Evolutionary conservation across 1,284 basidiomycete species (phyloP).

Genomic region (Trametes polyzona): DNA sequence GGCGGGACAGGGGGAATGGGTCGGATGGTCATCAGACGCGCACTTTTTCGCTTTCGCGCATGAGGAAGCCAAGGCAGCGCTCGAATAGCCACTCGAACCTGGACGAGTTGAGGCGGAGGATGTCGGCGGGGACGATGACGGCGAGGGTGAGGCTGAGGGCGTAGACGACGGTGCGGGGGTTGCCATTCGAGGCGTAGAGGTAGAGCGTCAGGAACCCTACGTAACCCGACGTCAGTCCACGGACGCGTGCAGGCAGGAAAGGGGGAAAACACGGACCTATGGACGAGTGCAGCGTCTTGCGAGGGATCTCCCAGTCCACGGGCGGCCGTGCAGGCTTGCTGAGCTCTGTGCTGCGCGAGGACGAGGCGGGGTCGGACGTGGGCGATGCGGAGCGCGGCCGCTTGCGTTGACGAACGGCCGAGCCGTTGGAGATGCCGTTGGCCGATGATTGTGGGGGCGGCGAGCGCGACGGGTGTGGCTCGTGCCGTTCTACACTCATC

Average conservation of each 20-base stretch:
- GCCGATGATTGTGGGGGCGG: neutral
- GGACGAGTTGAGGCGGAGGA: constrained; percentile 75
- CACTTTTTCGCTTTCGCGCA: constrained; percentile 92
- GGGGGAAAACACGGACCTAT: constrained; percentile 65
- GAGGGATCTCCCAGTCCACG: constrained; percentile 84
- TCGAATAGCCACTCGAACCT: constrained; percentile 83
- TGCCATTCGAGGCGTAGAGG: constrained; percentile 66
- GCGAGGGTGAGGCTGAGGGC: constrained; percentile 71
- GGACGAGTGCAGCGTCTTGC: constrained; percentile 89
- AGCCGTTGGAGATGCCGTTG: constrained; percentile 6
- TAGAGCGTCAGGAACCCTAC: constrained; percentile 85
- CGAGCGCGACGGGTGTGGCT: constrained; percentile 7
- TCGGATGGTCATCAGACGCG: constrained; percentile 22
- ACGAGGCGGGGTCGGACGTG: constrained; percentile 13
- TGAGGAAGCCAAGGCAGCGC: constrained; percentile 80
- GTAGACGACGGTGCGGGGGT: constrained; percentile 62
- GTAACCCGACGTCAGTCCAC: neutral
- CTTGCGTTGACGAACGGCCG: constrained; percentile 23
- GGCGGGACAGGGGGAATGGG: neutral
- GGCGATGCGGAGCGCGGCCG: constrained; percentile 13
- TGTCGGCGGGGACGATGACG: constrained; percentile 76
- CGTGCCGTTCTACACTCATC: constrained; percentile 18
- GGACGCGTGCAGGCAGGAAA: neutral
- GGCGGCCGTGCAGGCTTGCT: constrained; percentile 19
- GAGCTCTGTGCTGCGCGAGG: constrained; percentile 13